Evolutionary conservation across 495 filamentous ascomycete genomes (phyloP).

Genomic region (Penicillium malachiteum): DNA sequence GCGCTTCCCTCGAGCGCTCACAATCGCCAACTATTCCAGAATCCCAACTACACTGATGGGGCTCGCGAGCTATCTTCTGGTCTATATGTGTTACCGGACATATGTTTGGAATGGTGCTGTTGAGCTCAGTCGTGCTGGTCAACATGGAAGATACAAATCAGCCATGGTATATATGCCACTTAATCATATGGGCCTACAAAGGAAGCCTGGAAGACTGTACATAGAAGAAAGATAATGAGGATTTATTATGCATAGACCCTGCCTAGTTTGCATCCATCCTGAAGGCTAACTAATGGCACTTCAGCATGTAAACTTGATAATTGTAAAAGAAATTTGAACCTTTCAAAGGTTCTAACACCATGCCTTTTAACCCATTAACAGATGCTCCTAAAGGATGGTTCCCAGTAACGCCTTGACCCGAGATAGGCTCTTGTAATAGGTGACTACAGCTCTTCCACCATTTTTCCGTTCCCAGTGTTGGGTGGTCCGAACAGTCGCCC

Average conservation of each 20-base stretch:
- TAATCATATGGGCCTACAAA: too few relatives aligned
- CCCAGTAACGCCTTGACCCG: constrained; percentile 27
- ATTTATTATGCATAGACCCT: too few relatives aligned
- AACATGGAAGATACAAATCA: too few relatives aligned
- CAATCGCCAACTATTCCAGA: not conserved
- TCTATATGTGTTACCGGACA: too few relatives aligned
- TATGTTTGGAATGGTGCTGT: not conserved
- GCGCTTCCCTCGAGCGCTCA: not conserved
- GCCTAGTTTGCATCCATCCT: too few relatives aligned
- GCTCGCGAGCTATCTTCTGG: not conserved
- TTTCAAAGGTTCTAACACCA: not conserved
- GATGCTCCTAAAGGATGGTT: not conserved
- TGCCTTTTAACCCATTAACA: not conserved
- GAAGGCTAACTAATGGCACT: too few relatives aligned
- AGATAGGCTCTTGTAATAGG: constrained; percentile 7
- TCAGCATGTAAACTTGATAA: too few relatives aligned
- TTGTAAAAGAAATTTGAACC: too few relatives aligned
- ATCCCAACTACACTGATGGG: not conserved
- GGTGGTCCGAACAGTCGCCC: constrained; percentile 59
- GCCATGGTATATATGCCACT: too few relatives aligned
- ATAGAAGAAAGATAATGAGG: too few relatives aligned
- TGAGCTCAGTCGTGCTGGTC: not conserved
- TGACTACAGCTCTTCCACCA: constrained; percentile 47
- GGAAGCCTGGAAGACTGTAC: too few relatives aligned
- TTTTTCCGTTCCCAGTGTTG: constrained; percentile 29